Percentiles rank a stretch among this genome's conserved stretches.
These are phyloP conservation scores for Paraconiothyrium sp. DNA, from an alignment of 2,329 filamentous ascomycete genomes.

Conservation along the genomic window DNA sequence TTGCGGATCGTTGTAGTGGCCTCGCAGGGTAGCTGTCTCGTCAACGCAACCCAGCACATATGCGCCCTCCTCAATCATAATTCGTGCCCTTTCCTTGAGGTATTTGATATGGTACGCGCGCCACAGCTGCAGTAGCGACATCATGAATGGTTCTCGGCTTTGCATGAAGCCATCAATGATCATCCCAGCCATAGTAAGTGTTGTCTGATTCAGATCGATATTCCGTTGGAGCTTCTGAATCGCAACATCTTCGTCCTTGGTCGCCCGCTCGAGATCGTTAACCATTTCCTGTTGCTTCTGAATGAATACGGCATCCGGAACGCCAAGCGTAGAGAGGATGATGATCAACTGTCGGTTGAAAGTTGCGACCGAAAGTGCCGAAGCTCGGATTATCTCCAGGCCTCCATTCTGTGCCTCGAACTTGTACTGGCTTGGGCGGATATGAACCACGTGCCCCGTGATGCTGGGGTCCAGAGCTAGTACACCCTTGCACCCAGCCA, in stretches of 20 bases:
- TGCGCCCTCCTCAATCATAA: conserved; percentile 82
- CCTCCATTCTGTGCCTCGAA: conserved; percentile 76
- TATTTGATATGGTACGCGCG: conserved; percentile 87
- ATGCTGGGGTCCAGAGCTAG: conserved; percentile 77
- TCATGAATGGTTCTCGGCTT: conserved; percentile 79
- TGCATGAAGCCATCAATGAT: conserved; percentile 82
- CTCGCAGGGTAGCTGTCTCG: conserved; percentile 78
- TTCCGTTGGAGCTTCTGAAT: conserved; percentile 74
- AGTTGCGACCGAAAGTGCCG: conserved; percentile 77
- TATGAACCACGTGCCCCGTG: conserved; percentile 73
- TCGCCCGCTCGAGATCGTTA: conserved; percentile 72
- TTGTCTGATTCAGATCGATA: conserved; percentile 86
- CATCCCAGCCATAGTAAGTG: conserved; percentile 77
- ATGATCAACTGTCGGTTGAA: conserved; percentile 91
- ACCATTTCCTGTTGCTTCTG: conserved; percentile 75
- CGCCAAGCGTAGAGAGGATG: conserved; percentile 81
- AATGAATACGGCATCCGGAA: conserved; percentile 73
- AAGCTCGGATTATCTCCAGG: conserved; percentile 86
- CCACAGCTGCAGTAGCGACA: conserved; percentile 84
- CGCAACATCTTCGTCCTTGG: conserved; percentile 72
- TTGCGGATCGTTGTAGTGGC: conserved; percentile 68
- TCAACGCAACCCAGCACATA: conserved; percentile 91
- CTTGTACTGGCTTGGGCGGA: conserved; percentile 88
- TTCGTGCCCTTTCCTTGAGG: conserved; percentile 90
- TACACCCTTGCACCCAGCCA: conserved; percentile 92